phyloP scores from a whole-genome alignment of 805 yeast species.

The Zygosaccharomyces rouxii region DNA sequence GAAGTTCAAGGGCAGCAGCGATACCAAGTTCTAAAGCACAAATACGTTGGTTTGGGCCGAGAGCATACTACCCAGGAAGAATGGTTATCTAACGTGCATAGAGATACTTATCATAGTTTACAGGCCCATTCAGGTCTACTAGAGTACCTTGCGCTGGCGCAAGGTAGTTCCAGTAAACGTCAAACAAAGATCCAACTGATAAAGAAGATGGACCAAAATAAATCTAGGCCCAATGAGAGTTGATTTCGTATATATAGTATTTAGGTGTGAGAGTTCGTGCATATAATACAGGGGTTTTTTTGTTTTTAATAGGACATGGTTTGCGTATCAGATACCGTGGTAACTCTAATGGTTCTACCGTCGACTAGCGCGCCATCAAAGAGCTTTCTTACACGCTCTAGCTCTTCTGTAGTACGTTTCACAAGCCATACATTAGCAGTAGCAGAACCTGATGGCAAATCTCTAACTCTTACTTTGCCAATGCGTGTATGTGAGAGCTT shows the following conservation, averaged over 20 bases:
- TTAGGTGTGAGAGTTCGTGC: neutral
- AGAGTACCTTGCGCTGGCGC: constrained; percentile 31
- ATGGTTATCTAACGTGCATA: constrained; percentile 52
- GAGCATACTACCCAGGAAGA: constrained; percentile 65
- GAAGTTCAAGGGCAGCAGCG: constrained; percentile 61
- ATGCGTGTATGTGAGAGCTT: constrained; percentile 20
- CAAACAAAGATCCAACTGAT: constrained; percentile 27
- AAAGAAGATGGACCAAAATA: constrained; percentile 24
- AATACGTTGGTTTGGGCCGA: constrained; percentile 72
- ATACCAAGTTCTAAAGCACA: constrained; percentile 51
- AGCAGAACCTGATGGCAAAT: constrained; percentile 39
- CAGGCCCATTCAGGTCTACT: constrained; percentile 29
- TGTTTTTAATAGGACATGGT: constrained; percentile 6
- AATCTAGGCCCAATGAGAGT: constrained; percentile 7
- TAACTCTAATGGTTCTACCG: constrained; percentile 39
- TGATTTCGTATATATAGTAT: neutral
- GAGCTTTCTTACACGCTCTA: constrained; percentile 31
- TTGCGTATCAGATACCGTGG: constrained; percentile 25
- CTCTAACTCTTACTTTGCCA: constrained; percentile 29
- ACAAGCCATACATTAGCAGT: constrained; percentile 37
- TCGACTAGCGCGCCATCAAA: constrained; percentile 47
- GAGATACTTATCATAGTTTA: constrained; percentile 30
- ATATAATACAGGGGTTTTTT: neutral
- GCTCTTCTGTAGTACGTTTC: constrained; percentile 22
- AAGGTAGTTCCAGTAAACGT: constrained; percentile 19